Conservation (phyloP, 306 rosid genomes). For the Alnus glutinosa region DNA sequence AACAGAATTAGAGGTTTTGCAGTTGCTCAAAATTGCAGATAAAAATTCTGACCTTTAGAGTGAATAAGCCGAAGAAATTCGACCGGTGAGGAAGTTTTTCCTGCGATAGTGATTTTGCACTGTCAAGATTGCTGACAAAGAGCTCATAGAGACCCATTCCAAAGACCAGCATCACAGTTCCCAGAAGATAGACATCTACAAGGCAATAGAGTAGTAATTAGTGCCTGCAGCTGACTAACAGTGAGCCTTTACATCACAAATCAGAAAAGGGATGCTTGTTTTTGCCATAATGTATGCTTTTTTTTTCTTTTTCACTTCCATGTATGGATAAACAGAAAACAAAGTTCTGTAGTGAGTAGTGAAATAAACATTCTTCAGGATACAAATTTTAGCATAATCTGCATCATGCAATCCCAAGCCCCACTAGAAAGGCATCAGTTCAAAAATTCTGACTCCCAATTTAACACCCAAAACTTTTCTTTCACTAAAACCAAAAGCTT, state of each 20-base stretch:
- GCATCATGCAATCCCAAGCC: not conserved
- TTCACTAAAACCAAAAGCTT: not conserved
- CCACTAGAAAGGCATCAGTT: not conserved
- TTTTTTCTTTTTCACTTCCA: not conserved
- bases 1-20: not conserved
- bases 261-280: not conserved
- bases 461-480: not conserved
- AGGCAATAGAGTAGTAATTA: slow-evolving; percentile 32
- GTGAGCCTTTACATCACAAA: not conserved
- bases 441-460: not conserved
- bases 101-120: slow-evolving; percentile 42
- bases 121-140: slow-evolving; percentile 78
- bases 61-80: slow-evolving; percentile 77
- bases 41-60: slow-evolving; percentile 56
- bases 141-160: slow-evolving; percentile 98
- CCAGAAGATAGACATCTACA: slow-evolving; percentile 87
- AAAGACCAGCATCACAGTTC: slow-evolving; percentile 97
- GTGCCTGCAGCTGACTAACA: slow-evolving; percentile 7
- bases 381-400: not conserved
- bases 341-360: not conserved
- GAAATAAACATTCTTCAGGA: not conserved
- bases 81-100: slow-evolving; percentile 52
- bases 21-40: not conserved
- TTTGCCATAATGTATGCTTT: not conserved
- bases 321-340: not conserved